A percentile compares a stretch with the other conserved stretches of the same genome.
Conservation (phyloP, 1,284 basidiomycete genomes). For the Boletus nobilissimus region DNA sequence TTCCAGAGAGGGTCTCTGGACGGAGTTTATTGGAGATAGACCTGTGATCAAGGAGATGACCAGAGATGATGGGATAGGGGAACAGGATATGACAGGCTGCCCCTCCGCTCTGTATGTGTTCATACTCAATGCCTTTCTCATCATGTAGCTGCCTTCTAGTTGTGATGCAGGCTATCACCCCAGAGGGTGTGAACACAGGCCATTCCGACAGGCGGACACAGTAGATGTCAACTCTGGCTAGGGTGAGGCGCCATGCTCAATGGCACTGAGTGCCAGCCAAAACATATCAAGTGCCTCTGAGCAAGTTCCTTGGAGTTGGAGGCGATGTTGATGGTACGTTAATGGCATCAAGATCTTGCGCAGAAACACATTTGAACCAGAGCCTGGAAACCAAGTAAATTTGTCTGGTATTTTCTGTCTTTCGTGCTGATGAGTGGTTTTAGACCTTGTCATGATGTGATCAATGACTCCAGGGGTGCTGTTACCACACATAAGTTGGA, state of each 20-base stretch:
- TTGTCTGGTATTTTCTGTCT: not conserved
- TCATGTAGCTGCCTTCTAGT: slow-evolving; percentile 24
- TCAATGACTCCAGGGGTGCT: not conserved
- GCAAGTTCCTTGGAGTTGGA: slow-evolving; percentile 19
- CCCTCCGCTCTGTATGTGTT: slow-evolving; percentile 22
- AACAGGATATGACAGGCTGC: too few species aligned
- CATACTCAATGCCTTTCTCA: not conserved
- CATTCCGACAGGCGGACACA: not conserved
- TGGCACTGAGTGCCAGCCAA: not conserved
- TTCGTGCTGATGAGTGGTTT: slow-evolving; percentile 13
- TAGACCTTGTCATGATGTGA: not conserved
- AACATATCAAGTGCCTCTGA: slow-evolving; percentile 38
- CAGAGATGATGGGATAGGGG: too few species aligned
- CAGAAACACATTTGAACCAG: not conserved
- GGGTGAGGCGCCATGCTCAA: slow-evolving; percentile 13
- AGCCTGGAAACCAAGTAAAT: slow-evolving; percentile 19
- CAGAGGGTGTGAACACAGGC: not conserved
- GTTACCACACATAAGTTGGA: not conserved
- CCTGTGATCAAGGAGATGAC: too few species aligned
- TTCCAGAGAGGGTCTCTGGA: too few species aligned
- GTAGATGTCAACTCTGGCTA: slow-evolving; percentile 10
- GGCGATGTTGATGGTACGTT: not conserved
- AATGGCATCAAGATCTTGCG: not conserved
- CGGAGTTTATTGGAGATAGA: too few species aligned
- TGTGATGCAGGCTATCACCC: not conserved